These are phyloP conservation scores for Poa pratensis DNA, from an alignment of 176 grass and related monocot genomes.

Conservation along the genomic window DNA sequence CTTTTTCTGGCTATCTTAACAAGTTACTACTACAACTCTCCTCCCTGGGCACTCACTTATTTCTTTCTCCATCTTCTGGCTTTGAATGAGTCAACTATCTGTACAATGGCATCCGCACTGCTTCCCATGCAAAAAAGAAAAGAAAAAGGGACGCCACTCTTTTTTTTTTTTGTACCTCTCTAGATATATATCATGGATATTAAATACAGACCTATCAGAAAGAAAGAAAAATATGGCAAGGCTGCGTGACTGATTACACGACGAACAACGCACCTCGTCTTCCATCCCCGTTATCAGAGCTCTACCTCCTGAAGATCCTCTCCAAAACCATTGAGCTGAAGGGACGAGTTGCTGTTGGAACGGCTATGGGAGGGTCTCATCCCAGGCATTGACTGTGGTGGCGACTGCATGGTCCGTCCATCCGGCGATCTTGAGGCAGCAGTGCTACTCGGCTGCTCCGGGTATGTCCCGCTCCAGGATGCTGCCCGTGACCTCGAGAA, in stretches of 20 bases:
- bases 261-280: neutral
- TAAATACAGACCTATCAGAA: constrained; percentile 38
- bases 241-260: neutral
- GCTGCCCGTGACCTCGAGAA: constrained; percentile 63
- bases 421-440: constrained; percentile 28
- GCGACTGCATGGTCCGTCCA: constrained; percentile 36
- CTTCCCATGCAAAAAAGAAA: constrained; percentile 52
- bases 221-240: neutral
- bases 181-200: constrained; percentile 40
- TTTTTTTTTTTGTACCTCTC: constrained; percentile 22
- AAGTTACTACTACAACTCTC: constrained; percentile 39
- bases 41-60: constrained; percentile 19
- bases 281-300: constrained; percentile 44
- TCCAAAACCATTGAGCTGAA: constrained; percentile 31
- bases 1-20: constrained; percentile 28
- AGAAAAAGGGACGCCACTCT: constrained; percentile 43
- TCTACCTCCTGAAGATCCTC: constrained; percentile 72
- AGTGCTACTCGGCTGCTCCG: constrained; percentile 38
- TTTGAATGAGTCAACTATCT: constrained; percentile 42
- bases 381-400: constrained; percentile 46
- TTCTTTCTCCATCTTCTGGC: constrained; percentile 35
- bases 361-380: constrained; percentile 33
- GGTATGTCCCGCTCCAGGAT: constrained; percentile 76
- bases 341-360: constrained; percentile 46
- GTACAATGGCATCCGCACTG: constrained; percentile 58